Base-by-base conservation (phyloP, 805 yeast genomes). In the Dipodascus albidus region DNA sequence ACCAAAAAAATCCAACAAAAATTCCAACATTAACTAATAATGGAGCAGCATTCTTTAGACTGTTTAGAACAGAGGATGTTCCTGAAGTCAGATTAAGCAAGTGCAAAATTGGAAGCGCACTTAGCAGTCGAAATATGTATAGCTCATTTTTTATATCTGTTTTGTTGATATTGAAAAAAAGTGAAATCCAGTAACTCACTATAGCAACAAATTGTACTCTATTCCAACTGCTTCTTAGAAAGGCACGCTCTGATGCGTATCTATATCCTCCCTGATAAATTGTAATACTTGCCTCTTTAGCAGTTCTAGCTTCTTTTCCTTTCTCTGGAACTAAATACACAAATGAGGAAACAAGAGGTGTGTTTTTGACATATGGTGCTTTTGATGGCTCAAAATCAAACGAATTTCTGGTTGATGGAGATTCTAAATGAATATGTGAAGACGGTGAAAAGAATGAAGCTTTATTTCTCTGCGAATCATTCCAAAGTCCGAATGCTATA, bases 211-310 rank as follows among this genome's bases (percentile, higher is more conserved):
- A 77, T 66, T 91, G 98, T 15, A 90, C 70, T 56, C 90, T 76
- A 60, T 90, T 87, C 97, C 97, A 91, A 54, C 84, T 82, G 51
- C 80, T 79, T 55, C 96, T 72, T 47, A 90, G 65, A 64, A 76
- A 87, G 0, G 96, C 95, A 52, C 95, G 69, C 21, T 74, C 61
- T 20, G 53, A 50, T 11, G 44, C 44, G n/a, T 38, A 38, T 38
- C 20, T 38, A 38, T 38, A 38, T 38, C 44, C 44, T 38, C 20
- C 44, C 6, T n/a, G 20, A 19, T n/a, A 14, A 11, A 6, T 38
- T n/a, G n/a, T 38, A n/a, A 17, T 14, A 38, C 20, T 38, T 4
- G 44, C 44, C n/a, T 38, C 44, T 38, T 38, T 38, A 6, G 20
- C 20, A 11, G 44, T 11, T 6, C 6, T n/a, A 4, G 44, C 44